Conservation (phyloP, 2,329 filamentous ascomycete species). For the Nothophaeocryptopus gaeumannii region DNA sequence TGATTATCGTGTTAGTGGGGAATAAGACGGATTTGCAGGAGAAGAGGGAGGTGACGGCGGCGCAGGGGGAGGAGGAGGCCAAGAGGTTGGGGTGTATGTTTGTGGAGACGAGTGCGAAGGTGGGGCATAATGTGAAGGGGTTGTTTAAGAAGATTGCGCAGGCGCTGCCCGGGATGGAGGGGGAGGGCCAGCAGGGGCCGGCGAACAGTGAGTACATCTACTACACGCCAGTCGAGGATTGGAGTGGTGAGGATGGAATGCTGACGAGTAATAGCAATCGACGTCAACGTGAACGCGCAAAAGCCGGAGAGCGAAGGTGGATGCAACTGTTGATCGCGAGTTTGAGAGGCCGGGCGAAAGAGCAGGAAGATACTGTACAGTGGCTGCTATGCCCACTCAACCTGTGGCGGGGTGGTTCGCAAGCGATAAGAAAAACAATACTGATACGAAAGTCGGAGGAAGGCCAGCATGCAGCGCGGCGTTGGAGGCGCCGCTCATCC, state of each 20-base stretch:
- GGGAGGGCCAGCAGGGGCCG: constrained; percentile 73
- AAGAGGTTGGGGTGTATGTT: constrained; percentile 99
- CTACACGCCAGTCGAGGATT: no score
- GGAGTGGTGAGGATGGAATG: neutral
- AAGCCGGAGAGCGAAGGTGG: constrained; percentile 39
- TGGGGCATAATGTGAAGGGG: constrained; percentile 96
- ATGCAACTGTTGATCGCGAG: constrained; percentile 33
- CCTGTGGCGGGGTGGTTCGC: no score
- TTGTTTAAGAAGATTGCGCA: constrained; percentile 98
- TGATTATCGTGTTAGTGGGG: constrained; percentile 96
- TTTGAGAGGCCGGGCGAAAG: neutral
- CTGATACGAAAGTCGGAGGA: no score
- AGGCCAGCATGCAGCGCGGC: no score
- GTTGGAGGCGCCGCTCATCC: no score
- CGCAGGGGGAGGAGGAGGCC: constrained; percentile 95
- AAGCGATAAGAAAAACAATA: no score
- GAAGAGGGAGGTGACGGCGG: constrained; percentile 94
- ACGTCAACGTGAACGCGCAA: constrained; percentile 36
- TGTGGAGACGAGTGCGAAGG: constrained; percentile 96
- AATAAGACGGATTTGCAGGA: constrained; percentile 99
- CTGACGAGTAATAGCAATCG: constrained; percentile 34
- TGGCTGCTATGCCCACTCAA: no score
- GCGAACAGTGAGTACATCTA: constrained; percentile 66
- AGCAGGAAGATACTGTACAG: neutral
- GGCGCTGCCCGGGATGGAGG: constrained; percentile 95